Evolutionary conservation across 1,284 basidiomycete species (phyloP).

Genomic region (Caloboletus firmus): DNA sequence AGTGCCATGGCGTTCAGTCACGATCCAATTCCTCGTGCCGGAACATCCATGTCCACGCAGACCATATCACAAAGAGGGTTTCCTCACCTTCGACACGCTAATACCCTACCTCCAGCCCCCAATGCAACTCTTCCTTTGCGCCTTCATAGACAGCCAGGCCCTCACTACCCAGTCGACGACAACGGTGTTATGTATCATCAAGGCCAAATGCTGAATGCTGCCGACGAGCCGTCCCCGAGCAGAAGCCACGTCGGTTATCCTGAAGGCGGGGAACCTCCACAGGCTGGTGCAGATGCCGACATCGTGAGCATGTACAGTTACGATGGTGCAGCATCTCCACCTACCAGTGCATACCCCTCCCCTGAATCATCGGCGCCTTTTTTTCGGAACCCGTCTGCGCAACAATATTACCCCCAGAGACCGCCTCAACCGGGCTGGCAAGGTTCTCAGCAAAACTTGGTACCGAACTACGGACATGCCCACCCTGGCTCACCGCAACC

Average conservation of each 20-base stretch:
- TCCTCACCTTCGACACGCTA: slow-evolving; percentile 26
- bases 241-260: slow-evolving; percentile 18
- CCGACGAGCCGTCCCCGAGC: slow-evolving; percentile 19
- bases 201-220: neutral
- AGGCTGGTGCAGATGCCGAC: slow-evolving; percentile 23
- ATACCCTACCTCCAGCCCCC: slow-evolving; percentile 24
- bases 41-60: slow-evolving; percentile 37
- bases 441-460: slow-evolving; percentile 35
- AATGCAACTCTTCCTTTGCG: slow-evolving; percentile 18
- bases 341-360: slow-evolving; percentile 23
- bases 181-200: slow-evolving; percentile 17
- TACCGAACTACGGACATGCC: slow-evolving; percentile 31
- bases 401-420: slow-evolving; percentile 27
- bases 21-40: slow-evolving; percentile 34
- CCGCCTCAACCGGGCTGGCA: slow-evolving; percentile 36
- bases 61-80: slow-evolving; percentile 18
- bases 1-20: slow-evolving; percentile 21
- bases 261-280: slow-evolving; percentile 15
- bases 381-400: slow-evolving; percentile 23
- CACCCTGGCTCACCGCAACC: slow-evolving; percentile 33
- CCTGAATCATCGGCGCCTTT: slow-evolving; percentile 24
- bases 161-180: slow-evolving; percentile 27
- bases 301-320: slow-evolving; percentile 37
- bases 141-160: slow-evolving; percentile 18
- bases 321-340: slow-evolving; percentile 34